These are phyloP conservation scores for Fragilariopsis cylindrus DNA, from an alignment of 108 stramenopile genomes.

Conservation along the genomic window DNA sequence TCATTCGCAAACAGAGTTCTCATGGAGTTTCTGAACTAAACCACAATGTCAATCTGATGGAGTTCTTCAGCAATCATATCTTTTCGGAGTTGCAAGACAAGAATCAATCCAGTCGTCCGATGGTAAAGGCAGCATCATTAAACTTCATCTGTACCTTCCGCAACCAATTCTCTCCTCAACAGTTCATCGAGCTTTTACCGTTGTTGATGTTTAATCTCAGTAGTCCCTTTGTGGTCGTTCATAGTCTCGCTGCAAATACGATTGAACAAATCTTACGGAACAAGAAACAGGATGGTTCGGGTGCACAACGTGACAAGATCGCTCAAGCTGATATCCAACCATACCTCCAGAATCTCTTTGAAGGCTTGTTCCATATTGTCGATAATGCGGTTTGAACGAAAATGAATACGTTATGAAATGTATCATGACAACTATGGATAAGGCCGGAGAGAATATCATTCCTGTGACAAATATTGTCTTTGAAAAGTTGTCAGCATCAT, in stretches of 20 bases:
- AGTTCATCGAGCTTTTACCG: slow-evolving; percentile 71
- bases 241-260: slow-evolving; percentile 92
- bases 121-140: slow-evolving; percentile 91
- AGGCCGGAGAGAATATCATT: slow-evolving; percentile 79
- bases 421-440: slow-evolving; percentile 86
- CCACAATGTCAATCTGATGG: slow-evolving; percentile 82
- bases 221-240: slow-evolving; percentile 84
- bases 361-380: slow-evolving; percentile 85
- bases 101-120: slow-evolving; percentile 72
- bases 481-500: slow-evolving; percentile 76
- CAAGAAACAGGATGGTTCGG: slow-evolving; percentile 51
- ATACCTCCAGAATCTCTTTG: slow-evolving; percentile 81
- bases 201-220: slow-evolving; percentile 71
- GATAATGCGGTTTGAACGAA: slow-evolving; percentile 83
- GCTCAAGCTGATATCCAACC: slow-evolving; percentile 72
- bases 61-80: slow-evolving; percentile 81
- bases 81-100: slow-evolving; percentile 87
- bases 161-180: slow-evolving; percentile 82
- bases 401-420: slow-evolving; percentile 99
- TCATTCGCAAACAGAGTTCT: slow-evolving; percentile 81
- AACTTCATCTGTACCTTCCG: slow-evolving; percentile 97
- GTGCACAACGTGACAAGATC: slow-evolving; percentile 53
- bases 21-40: slow-evolving; percentile 90
- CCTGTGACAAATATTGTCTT: slow-evolving; percentile 84
- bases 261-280: slow-evolving; percentile 89